Conservation (phyloP, 75 land plant genomes). For the Chamaecyparis obtusa region DNA sequence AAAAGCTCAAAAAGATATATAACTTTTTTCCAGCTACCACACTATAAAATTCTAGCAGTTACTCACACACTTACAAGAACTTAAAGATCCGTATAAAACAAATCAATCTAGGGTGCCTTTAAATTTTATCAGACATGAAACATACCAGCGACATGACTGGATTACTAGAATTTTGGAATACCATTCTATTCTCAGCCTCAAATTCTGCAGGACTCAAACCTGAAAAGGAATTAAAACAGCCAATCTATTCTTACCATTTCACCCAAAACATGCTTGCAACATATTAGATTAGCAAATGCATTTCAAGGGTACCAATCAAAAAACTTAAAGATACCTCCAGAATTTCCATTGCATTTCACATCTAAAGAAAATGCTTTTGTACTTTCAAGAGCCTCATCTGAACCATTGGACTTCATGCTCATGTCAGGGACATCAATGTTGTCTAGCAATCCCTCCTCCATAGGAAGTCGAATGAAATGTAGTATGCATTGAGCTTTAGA, state of each 20-base stretch:
- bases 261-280: background rate
- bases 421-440: conserved; percentile 44
- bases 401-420: conserved; percentile 12
- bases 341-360: conserved; percentile 42
- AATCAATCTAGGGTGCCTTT: background rate
- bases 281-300: background rate
- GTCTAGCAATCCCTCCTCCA: conserved; percentile 83
- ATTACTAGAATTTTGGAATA: conserved; percentile 80
- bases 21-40: background rate
- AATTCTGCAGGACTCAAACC: conserved; percentile 18
- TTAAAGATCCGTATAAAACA: background rate
- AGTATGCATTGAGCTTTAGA: conserved; percentile 97
- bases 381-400: conserved; percentile 15
- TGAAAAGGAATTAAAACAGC: conserved; percentile 8
- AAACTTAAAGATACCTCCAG: conserved; percentile 20
- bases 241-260: background rate
- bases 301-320: background rate
- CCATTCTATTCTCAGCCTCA: conserved; percentile 40
- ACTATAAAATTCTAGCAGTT: background rate
- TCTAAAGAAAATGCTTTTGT: conserved; percentile 12
- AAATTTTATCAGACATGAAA: background rate
- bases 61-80: background rate
- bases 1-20: background rate
- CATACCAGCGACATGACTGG: conserved; percentile 95
- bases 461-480: conserved; percentile 84